A percentile compares a stretch with the other conserved stretches of the same genome.
These are phyloP conservation scores for Lachancea thermotolerans DNA, from an alignment of 805 yeast genomes.

Conservation along the genomic window DNA sequence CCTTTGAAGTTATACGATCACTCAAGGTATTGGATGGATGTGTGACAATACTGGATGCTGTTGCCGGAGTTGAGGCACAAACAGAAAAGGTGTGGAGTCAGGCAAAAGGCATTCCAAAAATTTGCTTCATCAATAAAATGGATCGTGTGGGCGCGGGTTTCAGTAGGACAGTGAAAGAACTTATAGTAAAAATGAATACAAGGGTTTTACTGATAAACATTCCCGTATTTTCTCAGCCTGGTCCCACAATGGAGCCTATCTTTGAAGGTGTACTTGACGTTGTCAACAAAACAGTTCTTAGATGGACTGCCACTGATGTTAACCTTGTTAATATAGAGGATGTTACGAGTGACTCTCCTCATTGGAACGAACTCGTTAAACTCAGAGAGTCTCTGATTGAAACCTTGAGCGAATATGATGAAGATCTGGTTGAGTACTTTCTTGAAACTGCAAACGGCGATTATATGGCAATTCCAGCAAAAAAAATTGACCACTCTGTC, in stretches of 20 bases:
- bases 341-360: conserved; percentile 37
- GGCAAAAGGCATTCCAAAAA: conserved; percentile 67
- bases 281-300: conserved; percentile 42
- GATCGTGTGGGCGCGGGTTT: conserved; percentile 95
- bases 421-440: conserved; percentile 65
- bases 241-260: conserved; percentile 16
- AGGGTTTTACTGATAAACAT: conserved; percentile 67
- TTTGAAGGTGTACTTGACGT: conserved; percentile 58
- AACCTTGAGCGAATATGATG: conserved; percentile 78
- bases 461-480: conserved; percentile 56
- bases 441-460: conserved; percentile 61
- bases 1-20: conserved; percentile 87
- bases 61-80: conserved; percentile 97
- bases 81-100: conserved; percentile 97
- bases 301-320: conserved; percentile 37
- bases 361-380: conserved; percentile 42
- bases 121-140: conserved; percentile 89
- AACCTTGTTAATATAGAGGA: conserved; percentile 42
- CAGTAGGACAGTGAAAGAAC: conserved; percentile 80
- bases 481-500: conserved; percentile 51
- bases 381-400: conserved; percentile 77
- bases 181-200: conserved; percentile 68
- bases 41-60: conserved; percentile 87
- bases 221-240: conserved; percentile 57
- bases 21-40: conserved; percentile 91